Base-by-base conservation (phyloP, 2,329 filamentous ascomycete genomes). In the Metarhizium album region DNA sequence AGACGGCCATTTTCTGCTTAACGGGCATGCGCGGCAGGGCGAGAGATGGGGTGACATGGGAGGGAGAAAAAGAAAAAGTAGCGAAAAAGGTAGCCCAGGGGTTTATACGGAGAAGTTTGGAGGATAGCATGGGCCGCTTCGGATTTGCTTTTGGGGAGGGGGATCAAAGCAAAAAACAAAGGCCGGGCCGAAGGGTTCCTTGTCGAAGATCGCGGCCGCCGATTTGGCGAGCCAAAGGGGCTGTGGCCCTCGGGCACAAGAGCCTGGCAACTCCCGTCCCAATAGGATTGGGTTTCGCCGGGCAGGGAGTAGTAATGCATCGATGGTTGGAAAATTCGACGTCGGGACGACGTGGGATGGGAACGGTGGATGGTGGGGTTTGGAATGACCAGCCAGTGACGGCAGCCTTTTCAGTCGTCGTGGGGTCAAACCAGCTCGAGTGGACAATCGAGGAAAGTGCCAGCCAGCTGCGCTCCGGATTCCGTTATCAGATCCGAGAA, bases 1-100 rank as follows among this genome's bases (percentile, higher is more conserved):
- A 68, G 16, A 69, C 58, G 5, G 73, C 67, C 71, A 74, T 74
- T 58, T 63, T 70, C 47, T 67, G 61, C 57, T 66, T 67, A 31
- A 58, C 57, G 48, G 64, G 65, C 59, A 60, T 64, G 55, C 57
- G 64, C 40, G 57, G 61, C 22, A 49, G 42, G 13, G 46, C 16
- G 46, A 20, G 24, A 22, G 4, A 14, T 14, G 20, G 22, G 40
- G 40, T n/a, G 35, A 4, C 27, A 45, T 59, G 52, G 42, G 48
- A 53, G 31, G 42, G 46, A 40, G 23, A 45, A 48, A 37, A 51
- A 35, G 33, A 51, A 52, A 47, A 42, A 45, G 38, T 52, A 29
- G 49, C 47, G 42, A 45, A 9, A 45, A 37, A 22, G 13, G 18
- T 2, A 27, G 20, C n/a, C 6, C 8, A n/a, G 9, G 16, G 16